Evolutionary conservation across 176 grass and related monocot species (phyloP).

Genomic region (Guadua angustifolia): DNA sequence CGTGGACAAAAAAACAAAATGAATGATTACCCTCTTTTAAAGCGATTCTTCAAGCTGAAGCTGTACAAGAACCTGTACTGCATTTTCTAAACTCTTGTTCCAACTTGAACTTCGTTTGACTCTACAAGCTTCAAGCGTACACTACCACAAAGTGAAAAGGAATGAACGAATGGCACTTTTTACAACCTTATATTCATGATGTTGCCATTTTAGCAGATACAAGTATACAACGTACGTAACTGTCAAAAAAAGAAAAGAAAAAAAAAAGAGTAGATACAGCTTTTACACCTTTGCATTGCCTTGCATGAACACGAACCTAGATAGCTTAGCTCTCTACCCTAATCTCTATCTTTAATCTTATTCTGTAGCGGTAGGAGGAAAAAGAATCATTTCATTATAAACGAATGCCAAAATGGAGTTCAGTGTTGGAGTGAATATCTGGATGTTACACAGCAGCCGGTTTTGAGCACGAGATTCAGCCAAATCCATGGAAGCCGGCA

Average conservation of each 20-base stretch:
- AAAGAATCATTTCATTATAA: constrained; percentile 59
- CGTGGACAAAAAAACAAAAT: no score
- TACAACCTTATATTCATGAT: background rate
- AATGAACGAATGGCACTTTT: background rate
- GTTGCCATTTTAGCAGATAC: background rate
- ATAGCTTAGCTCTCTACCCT: constrained; percentile 41
- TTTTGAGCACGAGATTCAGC: constrained; percentile 46
- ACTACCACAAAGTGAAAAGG: background rate
- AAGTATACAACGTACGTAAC: background rate
- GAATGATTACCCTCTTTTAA: no score
- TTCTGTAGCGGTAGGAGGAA: constrained; percentile 21
- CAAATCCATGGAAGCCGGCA: constrained; percentile 83
- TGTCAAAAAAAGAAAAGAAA: constrained; percentile 44
- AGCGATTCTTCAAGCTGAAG: no score
- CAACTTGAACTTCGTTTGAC: no score
- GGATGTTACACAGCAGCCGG: background rate
- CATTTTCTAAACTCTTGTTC: no score
- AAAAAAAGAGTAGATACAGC: constrained; percentile 27
- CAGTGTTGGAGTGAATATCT: constrained; percentile 1
- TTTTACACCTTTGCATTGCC: constrained; percentile 43
- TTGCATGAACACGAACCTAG: constrained; percentile 56
- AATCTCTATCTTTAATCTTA: constrained; percentile 37
- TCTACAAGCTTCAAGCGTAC: no score
- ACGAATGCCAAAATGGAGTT: constrained; percentile 44
- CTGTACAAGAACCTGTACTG: no score